Evolutionary conservation across 805 yeast genomes (phyloP).

Genomic region (Candida vartiovaarae): DNA sequence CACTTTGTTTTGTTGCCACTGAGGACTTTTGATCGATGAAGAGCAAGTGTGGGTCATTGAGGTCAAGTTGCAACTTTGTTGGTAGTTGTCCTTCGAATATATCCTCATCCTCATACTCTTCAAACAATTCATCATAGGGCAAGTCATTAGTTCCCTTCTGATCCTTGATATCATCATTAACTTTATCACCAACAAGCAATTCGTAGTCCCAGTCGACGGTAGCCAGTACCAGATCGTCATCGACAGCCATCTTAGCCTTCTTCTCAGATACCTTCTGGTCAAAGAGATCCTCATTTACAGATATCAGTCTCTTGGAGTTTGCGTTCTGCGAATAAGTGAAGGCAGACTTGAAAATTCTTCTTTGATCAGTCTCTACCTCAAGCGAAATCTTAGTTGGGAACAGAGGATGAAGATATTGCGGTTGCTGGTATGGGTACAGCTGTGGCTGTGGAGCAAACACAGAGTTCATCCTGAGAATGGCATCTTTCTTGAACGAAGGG

Average conservation of each 20-base stretch:
- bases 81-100: constrained; percentile 63
- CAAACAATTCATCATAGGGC: constrained; percentile 15
- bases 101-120: constrained; percentile 55
- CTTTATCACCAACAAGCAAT: constrained; percentile 42
- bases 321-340: constrained; percentile 9
- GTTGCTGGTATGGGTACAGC: constrained; percentile 45
- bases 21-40: constrained; percentile 43
- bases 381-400: constrained; percentile 53
- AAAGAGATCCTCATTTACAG: constrained; percentile 11
- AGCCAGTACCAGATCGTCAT: constrained; percentile 55
- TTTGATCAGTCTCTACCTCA: constrained; percentile 58
- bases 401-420: constrained; percentile 25
- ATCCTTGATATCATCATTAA: not conserved
- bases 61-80: constrained; percentile 49
- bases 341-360: constrained; percentile 40
- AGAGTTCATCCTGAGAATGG: constrained; percentile 56
- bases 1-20: constrained; percentile 7
- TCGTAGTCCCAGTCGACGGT: constrained; percentile 78
- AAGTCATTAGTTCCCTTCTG: constrained; percentile 1
- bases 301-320: constrained; percentile 11
- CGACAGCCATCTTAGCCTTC: constrained; percentile 9
- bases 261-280: constrained; percentile 11
- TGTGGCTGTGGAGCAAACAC: constrained; percentile 59
- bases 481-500: constrained; percentile 53
- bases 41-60: constrained; percentile 80